Evolutionary conservation across 2,329 filamentous ascomycete species (phyloP), one percentile per base, ranked within the genome.

Genomic region (Ascochyta koolunga): DNA sequence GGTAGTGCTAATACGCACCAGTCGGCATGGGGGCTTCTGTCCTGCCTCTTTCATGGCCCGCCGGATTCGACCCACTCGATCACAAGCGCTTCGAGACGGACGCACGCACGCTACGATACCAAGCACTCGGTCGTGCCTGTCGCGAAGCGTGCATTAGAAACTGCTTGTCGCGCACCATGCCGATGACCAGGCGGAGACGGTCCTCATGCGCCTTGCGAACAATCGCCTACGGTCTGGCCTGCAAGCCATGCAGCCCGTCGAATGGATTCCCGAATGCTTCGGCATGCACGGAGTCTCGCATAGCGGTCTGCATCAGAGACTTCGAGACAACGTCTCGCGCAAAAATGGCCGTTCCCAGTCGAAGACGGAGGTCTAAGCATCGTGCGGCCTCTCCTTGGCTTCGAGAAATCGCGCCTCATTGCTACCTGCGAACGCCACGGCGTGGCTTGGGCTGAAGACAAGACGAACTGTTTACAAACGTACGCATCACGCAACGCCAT

Each of bases 151-250:
- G 76, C 0, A 83, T 89, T 4, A 76, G 4, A 83, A 84, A 18
- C 72, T 98, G 1, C 82, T 97, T 33, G 78, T 96, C 24, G 95
- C 88, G 4, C 95, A 99, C 70, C 95, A 99, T 71, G 80, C 83
- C 58, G 93, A 97, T 67, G 95, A 99, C 67, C 91, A 95, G 68
- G 89, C 92, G 50, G 95, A 99, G 77, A 97, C 93, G 0, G 82
- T 96, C 4, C 76, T 98, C 42, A 89, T 92, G 86, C 84, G 95
- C 36, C 74, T 98, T 31, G 75, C 88, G 8, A 79, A 80, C 3
- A 86, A 88, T 0, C 89, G 91, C 65, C 78, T 83, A 2, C 83
- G 84, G n/a, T 78, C 82, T n/a, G 92, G 90, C 0, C 78, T 96
- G 25, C 78, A 81, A 15, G 91, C 89, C 3, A 95, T 96, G 65